Evolutionary conservation across 2,329 filamentous ascomycete species (phyloP), one percentile per base, ranked within the genome.

Genomic region (Gaeumannomyces sp.): DNA sequence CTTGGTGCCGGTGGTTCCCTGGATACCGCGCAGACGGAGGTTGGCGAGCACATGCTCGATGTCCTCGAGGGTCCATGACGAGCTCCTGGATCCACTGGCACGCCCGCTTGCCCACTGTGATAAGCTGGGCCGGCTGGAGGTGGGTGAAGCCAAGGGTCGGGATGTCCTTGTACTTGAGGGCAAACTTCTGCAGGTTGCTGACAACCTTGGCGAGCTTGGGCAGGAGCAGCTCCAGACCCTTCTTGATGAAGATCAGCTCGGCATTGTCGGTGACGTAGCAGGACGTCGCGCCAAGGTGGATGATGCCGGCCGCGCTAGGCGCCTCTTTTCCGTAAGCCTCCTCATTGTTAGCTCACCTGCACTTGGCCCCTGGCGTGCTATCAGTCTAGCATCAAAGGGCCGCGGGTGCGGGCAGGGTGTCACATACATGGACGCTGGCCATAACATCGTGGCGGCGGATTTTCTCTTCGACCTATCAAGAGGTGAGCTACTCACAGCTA

Each of bases 201-300:
- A 96, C 89, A 64, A 93, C 89, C 70, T 87, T 91, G 63, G 92
- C 91, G 8, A 96, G 77, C 77, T 93, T 96, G 50, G 86, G 86
- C 11, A 90, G 79, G 4, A 96, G 75, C n/a, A 96, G 78, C 70
- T 94, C 86, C 65, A 96, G 79, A 7, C 86, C 92, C 66, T 92
- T 85, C 29, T 87, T 80, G 71, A 93, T 84, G 71, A 96, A 85
- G 68, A 96, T 92, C 50, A 94, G 78, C 70, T 94, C 91, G 2
- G 88, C 83, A 68, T 93, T 92, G 72, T 93, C 91, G 61, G 89
- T 93, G 56, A 87, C 82, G 64, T 70, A 87, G 75, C 81, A 85
- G 13, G 67, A 68, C 27, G 84, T 89, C 64, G 86, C 87, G 69
- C 89, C 89, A 75, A 84, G 87, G 75, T 97, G 92, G 66, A 97